These are phyloP conservation scores for Bipolaris victoriae DNA, from an alignment of 2,329 filamentous ascomycete species.

Conservation along the genomic window DNA sequence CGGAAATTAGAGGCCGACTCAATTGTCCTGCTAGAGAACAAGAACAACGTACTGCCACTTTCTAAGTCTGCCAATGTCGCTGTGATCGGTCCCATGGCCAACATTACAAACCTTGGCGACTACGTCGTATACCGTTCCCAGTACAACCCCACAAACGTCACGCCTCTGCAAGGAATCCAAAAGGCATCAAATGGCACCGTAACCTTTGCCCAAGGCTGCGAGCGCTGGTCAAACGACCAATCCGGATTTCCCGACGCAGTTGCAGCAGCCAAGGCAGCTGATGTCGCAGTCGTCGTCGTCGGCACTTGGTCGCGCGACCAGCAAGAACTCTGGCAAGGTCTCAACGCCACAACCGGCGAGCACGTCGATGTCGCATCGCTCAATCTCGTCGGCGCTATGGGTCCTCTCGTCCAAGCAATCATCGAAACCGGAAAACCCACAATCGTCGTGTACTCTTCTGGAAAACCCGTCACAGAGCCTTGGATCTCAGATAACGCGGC, in stretches of 20 bases:
- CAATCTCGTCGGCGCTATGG: slow-evolving; percentile 73
- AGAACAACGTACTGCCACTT: slow-evolving; percentile 67
- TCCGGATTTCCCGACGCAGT: slow-evolving; percentile 71
- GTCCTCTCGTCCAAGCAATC: slow-evolving; percentile 68
- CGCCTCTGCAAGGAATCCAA: slow-evolving; percentile 72
- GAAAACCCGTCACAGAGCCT: slow-evolving; percentile 74
- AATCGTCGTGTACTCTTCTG: slow-evolving; percentile 70
- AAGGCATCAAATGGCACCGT: slow-evolving; percentile 63
- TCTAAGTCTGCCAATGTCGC: slow-evolving; percentile 71
- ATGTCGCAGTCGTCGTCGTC: slow-evolving; percentile 75
- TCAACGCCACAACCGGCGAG: slow-evolving; percentile 78
- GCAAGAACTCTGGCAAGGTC: slow-evolving; percentile 69
- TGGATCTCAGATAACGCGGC: slow-evolving; percentile 72
- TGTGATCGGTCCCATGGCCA: slow-evolving; percentile 76
- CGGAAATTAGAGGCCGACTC: slow-evolving; percentile 71
- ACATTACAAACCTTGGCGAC: slow-evolving; percentile 67
- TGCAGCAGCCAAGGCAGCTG: slow-evolving; percentile 68
- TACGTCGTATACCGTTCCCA: slow-evolving; percentile 72
- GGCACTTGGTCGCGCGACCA: slow-evolving; percentile 80
- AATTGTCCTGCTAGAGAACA: slow-evolving; percentile 76
- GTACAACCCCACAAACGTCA: slow-evolving; percentile 65
- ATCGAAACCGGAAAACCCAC: slow-evolving; percentile 71
- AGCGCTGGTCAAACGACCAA: slow-evolving; percentile 73
- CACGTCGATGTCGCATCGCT: slow-evolving; percentile 71
- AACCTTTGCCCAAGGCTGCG: slow-evolving; percentile 72